Conservation (phyloP, 441 rosid species). For the Jatropha multifida region DNA sequence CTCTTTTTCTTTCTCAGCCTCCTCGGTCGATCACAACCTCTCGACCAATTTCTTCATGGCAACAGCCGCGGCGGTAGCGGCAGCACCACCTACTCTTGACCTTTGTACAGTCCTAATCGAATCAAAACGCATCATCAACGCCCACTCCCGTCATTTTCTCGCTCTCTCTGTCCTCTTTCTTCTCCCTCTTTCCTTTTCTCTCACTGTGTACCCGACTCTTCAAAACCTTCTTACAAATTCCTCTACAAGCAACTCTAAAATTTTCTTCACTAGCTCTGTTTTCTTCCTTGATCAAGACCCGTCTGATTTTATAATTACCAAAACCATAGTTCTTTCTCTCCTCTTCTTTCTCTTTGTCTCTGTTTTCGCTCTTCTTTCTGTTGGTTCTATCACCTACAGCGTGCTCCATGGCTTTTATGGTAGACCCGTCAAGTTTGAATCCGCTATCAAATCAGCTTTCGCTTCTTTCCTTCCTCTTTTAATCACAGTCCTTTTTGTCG, state of each 20-base stretch:
- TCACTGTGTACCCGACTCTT: slow-evolving; percentile 50
- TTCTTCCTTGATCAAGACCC: slow-evolving; percentile 6
- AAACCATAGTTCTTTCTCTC: slow-evolving; percentile 22
- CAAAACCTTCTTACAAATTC: slow-evolving; percentile 36
- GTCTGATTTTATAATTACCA: neutral
- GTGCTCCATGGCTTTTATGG: slow-evolving; percentile 75
- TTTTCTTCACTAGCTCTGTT: slow-evolving; percentile 26
- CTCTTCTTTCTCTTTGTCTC: slow-evolving; percentile 29
- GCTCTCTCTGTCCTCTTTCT: slow-evolving; percentile 76
- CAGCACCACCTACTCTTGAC: slow-evolving; percentile 22
- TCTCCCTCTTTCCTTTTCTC: slow-evolving; percentile 57
- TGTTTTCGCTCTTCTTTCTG: slow-evolving; percentile 45
- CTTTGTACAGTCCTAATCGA: slow-evolving; percentile 41
- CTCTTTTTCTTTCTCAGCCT: neutral
- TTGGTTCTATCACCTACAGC: slow-evolving; percentile 65
- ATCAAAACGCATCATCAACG: slow-evolving; percentile 57
- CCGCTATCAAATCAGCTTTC: slow-evolving; percentile 56
- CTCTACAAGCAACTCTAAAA: slow-evolving; percentile 24
- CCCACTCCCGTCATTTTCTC: slow-evolving; percentile 82
- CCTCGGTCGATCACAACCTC: neutral
- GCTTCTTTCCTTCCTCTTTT: slow-evolving; percentile 53
- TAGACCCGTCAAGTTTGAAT: slow-evolving; percentile 58
- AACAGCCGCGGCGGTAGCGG: neutral
- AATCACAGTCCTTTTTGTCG: slow-evolving; percentile 30
- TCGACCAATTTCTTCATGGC: neutral